Conservation (phyloP, 1,284 basidiomycete genomes). For the Psilocybe mexicana region DNA sequence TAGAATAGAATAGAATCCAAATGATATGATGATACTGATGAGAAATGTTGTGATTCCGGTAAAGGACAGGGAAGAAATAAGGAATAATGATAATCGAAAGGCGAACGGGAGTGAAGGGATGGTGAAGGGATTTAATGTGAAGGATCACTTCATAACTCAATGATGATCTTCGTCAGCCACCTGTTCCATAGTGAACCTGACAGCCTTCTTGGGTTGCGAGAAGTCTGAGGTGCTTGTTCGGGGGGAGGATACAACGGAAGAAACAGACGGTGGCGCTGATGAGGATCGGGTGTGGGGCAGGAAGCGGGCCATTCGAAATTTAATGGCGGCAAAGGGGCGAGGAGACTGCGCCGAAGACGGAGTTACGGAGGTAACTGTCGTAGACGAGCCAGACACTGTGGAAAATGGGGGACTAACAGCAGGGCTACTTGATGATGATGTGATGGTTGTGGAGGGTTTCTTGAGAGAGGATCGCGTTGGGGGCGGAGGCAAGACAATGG, state of each 20-base stretch:
- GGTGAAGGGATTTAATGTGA: neutral
- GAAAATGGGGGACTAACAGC: conserved; percentile 33
- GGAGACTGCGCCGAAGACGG: conserved; percentile 34
- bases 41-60: neutral
- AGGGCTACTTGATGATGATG: conserved; percentile 36
- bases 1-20: conserved; percentile 2
- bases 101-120: neutral
- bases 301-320: conserved; percentile 52
- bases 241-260: conserved; percentile 38
- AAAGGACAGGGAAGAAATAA: conserved; percentile 5
- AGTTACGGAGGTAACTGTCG: conserved; percentile 46
- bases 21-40: neutral
- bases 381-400: conserved; percentile 48
- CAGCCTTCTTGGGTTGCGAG: conserved; percentile 50
- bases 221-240: conserved; percentile 37
- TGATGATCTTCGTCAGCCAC: conserved; percentile 15
- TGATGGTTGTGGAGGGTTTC: conserved; percentile 39
- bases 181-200: conserved; percentile 50
- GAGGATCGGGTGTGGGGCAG: conserved; percentile 43
- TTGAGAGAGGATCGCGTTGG: conserved; percentile 66
- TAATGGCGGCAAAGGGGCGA: conserved; percentile 39
- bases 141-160: neutral
- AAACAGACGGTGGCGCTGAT: conserved; percentile 38
- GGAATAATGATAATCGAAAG: conserved; percentile 13
- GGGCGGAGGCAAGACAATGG: conserved; percentile 45